Conservation (phyloP, 2,329 filamentous ascomycete genomes). For the Cladosporium sp. region DNA sequence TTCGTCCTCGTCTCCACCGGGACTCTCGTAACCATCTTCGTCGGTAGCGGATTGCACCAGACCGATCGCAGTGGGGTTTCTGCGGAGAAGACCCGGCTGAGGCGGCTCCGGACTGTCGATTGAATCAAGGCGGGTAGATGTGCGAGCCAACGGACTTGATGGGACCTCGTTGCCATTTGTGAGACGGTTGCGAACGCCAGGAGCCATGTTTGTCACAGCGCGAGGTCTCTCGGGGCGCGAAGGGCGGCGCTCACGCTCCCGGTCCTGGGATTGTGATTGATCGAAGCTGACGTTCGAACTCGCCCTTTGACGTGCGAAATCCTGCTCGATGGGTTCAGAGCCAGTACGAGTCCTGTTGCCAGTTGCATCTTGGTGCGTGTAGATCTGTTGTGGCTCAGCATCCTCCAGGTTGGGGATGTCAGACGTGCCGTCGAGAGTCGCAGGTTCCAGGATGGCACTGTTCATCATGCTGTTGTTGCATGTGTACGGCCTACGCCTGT, state of each 20-base stretch:
- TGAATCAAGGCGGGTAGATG: constrained; percentile 29
- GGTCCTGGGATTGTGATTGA: constrained; percentile 4
- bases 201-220: constrained; percentile 11
- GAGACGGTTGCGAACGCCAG: constrained; percentile 20
- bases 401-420: constrained; percentile 27
- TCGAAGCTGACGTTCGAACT: constrained; percentile 14
- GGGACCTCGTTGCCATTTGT: constrained; percentile 23
- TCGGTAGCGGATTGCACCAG: constrained; percentile 23
- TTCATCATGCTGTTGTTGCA: constrained; percentile 60
- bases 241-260: constrained; percentile 10
- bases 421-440: constrained; percentile 36
- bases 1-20: constrained; percentile 30
- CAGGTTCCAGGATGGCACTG: constrained; percentile 64
- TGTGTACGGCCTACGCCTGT: constrained; percentile 51
- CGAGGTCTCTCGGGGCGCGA: constrained; percentile 8
- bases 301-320: constrained; percentile 23
- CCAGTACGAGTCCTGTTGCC: not conserved
- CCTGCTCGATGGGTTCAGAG: constrained; percentile 20
- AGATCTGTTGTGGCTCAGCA: constrained; percentile 15
- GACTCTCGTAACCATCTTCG: constrained; percentile 31
- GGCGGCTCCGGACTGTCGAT: constrained; percentile 15
- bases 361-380: constrained; percentile 1
- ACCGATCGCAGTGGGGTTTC: constrained; percentile 24
- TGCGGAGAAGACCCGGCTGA: constrained; percentile 14
- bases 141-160: constrained; percentile 27